Percentiles rank a stretch among this genome's conserved stretches.
Evolutionary conservation across 768 basidiomycete species (phyloP).

Genomic region (Stropharia rugosoannulata): DNA sequence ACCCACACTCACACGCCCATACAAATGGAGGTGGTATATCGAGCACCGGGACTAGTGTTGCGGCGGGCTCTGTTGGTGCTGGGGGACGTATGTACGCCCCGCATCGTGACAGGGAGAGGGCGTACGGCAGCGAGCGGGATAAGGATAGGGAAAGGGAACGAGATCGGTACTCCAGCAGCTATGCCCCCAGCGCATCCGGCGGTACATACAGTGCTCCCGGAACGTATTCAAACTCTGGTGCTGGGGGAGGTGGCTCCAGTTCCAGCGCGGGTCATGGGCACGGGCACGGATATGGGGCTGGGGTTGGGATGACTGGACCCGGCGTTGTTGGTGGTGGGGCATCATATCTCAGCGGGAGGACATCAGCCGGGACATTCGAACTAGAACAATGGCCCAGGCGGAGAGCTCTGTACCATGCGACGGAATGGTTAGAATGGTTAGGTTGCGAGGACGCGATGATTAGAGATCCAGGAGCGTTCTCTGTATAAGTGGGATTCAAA

Average conservation of each 20-base stretch:
- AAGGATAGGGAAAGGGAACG: too few relatives aligned
- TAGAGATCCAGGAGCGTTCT: conserved; percentile 21
- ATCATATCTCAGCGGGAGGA: background rate
- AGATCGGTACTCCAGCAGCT: too few relatives aligned
- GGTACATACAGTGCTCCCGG: too few relatives aligned
- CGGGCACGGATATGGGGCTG: background rate
- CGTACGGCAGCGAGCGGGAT: too few relatives aligned
- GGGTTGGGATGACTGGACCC: background rate
- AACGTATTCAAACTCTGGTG: too few relatives aligned
- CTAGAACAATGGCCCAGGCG: conserved; percentile 58
- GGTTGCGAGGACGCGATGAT: conserved; percentile 57
- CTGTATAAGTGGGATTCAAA: background rate
- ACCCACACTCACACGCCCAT: background rate
- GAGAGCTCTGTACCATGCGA: conserved; percentile 48
- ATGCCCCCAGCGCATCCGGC: too few relatives aligned
- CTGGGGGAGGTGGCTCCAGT: too few relatives aligned
- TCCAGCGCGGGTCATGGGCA: too few relatives aligned
- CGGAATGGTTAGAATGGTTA: conserved; percentile 65
- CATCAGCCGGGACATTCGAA: conserved; percentile 21
- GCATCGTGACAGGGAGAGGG: too few relatives aligned
- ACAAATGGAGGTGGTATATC: background rate
- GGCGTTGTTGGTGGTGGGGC: background rate
- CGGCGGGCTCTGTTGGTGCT: background rate
- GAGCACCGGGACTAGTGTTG: background rate
- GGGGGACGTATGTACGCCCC: background rate